Evolutionary conservation across 1,284 basidiomycete species (phyloP), one percentile per base, ranked within the genome.

Genomic region (Somion occarium): DNA sequence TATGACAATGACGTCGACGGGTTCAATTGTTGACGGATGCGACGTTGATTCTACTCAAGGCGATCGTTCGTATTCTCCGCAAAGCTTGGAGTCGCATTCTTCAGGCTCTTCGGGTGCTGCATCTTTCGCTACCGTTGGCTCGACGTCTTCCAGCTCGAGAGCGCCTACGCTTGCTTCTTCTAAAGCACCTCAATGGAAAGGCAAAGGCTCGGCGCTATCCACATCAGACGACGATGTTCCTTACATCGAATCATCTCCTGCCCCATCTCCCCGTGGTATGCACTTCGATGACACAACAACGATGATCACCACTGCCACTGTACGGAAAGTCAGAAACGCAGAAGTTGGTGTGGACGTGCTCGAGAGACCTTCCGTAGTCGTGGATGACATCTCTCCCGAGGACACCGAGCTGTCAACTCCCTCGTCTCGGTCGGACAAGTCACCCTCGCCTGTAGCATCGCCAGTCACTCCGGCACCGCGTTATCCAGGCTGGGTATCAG

Each of bases 401-500:
- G 7, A 34, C 7, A 7, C 30, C 15, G 30, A 34, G 7, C 15
- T 7, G 7, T 15, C 30, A 7, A 15, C 7, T 7, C 15, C 15
- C 7, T 34, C 30, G 7, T 7, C 30, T 34, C 30, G 15, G 15
- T 15, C 46, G 23, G 37, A 27, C 22, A 34, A 23, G 23, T 39
- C 50, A 13, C 55, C 57, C 15, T 46, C 55, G 2, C 57, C 60
- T 3, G 48, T 56, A 1, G 44, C 59, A 7, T 62, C 64, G 7
- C 63, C 63, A 0, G 13, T 43, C 23, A 62, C 64, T 9, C 64
- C 64, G 13, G 58, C 57, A 4, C 59, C 60, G 13, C 55, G 56
- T 3, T 66, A 66, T 39, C 59, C 63, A 0, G 66, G 63, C 9
- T 66, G 66, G 66, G 56, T 85, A 1, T 76, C 77, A 0, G 73